These are phyloP conservation scores for Hamigera avellanea DNA, from an alignment of 495 filamentous ascomycete species.

Conservation along the genomic window DNA sequence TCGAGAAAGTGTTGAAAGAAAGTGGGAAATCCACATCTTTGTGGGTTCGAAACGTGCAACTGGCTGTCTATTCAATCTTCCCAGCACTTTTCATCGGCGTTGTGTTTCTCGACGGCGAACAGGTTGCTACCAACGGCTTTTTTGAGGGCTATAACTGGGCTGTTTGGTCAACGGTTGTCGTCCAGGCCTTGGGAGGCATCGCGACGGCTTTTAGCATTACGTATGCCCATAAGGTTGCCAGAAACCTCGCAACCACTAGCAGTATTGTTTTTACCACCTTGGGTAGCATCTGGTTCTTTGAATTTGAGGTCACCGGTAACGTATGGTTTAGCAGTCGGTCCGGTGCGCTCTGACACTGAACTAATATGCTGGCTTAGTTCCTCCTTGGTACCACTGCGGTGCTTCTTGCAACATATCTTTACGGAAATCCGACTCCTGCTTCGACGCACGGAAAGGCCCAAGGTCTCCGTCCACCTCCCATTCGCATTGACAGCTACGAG, in stretches of 20 bases:
- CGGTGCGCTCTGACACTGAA: constrained; percentile 5
- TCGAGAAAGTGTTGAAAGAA: constrained; percentile 91
- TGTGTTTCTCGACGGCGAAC: constrained; percentile 71
- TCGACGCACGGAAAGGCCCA: constrained; percentile 34
- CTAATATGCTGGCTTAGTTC: constrained; percentile 45
- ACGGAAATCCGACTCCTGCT: constrained; percentile 39
- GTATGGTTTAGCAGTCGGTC: constrained; percentile 41
- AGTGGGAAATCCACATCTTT: constrained; percentile 56
- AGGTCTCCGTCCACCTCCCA: constrained; percentile 51
- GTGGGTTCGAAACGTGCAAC: constrained; percentile 90
- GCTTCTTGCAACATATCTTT: constrained; percentile 71
- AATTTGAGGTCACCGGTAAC: constrained; percentile 54
- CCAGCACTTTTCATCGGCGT: constrained; percentile 79
- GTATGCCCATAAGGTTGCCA: constrained; percentile 75
- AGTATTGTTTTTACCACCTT: constrained; percentile 78
- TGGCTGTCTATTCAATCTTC: constrained; percentile 85
- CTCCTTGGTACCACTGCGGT: constrained; percentile 67
- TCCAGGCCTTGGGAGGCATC: constrained; percentile 78
- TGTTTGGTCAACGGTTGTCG: constrained; percentile 73
- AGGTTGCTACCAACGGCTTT: constrained; percentile 73
- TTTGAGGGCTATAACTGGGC: constrained; percentile 88
- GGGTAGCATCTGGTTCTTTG: constrained; percentile 75
- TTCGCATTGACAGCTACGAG: constrained; percentile 64
- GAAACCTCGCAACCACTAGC: constrained; percentile 84
- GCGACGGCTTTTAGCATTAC: constrained; percentile 75